Conservation (phyloP, 148 eudicot genomes). For the Rhododendron ovatum region DNA sequence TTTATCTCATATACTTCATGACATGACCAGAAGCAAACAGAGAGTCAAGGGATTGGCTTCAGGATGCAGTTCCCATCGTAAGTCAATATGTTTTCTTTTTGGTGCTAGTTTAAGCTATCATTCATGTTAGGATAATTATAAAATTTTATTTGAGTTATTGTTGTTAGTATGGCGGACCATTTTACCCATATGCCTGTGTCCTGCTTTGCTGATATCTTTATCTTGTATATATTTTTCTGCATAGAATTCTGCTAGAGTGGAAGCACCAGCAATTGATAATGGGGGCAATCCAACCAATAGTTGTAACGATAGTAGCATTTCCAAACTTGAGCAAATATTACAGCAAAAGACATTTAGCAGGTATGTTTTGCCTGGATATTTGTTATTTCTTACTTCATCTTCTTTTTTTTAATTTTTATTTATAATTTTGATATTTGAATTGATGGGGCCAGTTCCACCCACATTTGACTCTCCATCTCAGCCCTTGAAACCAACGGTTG, state of each 20-base stretch:
- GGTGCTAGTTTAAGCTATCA: not conserved
- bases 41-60: slow-evolving; percentile 30
- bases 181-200: not conserved
- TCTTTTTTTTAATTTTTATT: not conserved
- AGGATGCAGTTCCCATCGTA: slow-evolving; percentile 36
- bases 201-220: not conserved
- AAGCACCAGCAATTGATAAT: slow-evolving; percentile 18
- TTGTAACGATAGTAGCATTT: slow-evolving; percentile 34
- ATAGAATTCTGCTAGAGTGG: slow-evolving; percentile 8
- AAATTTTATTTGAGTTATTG: not conserved
- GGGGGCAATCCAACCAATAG: slow-evolving; percentile 8
- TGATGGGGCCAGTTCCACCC: no score
- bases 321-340: slow-evolving; percentile 73
- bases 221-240: not conserved
- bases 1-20: not conserved
- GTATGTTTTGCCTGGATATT: slow-evolving; percentile 22
- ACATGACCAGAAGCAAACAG: slow-evolving; percentile 35
- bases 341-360: slow-evolving; percentile 83
- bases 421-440: no score
- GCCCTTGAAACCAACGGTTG: no score
- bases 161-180: not conserved
- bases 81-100: slow-evolving; percentile 15
- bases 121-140: not conserved
- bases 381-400: not conserved
- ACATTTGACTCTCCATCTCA: no score